Evolutionary conservation across 768 basidiomycete genomes (phyloP).

Genomic region (Phylloporus sp.): DNA sequence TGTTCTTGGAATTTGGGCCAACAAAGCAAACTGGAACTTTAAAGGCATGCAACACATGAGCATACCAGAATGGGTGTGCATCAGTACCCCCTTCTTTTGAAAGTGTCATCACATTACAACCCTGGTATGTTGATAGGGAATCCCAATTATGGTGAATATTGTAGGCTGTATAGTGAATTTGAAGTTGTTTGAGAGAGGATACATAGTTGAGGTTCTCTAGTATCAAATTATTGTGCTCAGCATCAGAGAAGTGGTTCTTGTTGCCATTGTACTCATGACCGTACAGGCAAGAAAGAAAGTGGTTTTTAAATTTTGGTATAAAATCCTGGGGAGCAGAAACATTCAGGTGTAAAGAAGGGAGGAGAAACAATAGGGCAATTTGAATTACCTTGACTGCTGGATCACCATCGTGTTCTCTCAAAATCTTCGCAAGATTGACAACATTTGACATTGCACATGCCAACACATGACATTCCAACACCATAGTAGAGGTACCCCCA

Average conservation of each 20-base stretch:
- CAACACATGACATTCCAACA: too few species aligned
- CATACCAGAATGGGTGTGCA: slow-evolving; percentile 22
- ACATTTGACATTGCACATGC: background rate
- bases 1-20: too few species aligned
- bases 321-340: background rate
- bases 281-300: background rate
- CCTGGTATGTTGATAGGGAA: slow-evolving; percentile 1
- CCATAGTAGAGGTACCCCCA: too few species aligned
- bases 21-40: slow-evolving; percentile 7
- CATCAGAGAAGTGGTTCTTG: too few species aligned
- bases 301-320: background rate
- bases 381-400: background rate
- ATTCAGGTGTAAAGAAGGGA: too few species aligned
- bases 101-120: slow-evolving; percentile 12
- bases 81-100: slow-evolving; percentile 14
- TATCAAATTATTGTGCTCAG: too few species aligned
- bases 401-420: background rate
- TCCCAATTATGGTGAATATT: slow-evolving; percentile 13
- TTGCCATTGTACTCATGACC: too few species aligned
- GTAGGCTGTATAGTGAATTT: slow-evolving; percentile 20
- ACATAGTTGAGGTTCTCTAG: too few species aligned
- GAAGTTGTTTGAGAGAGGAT: background rate
- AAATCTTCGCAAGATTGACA: background rate
- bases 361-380: too few species aligned
- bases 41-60: slow-evolving; percentile 17